These are phyloP conservation scores for Ustulina deusta DNA, from an alignment of 2,329 filamentous ascomycete species.

Conservation along the genomic window DNA sequence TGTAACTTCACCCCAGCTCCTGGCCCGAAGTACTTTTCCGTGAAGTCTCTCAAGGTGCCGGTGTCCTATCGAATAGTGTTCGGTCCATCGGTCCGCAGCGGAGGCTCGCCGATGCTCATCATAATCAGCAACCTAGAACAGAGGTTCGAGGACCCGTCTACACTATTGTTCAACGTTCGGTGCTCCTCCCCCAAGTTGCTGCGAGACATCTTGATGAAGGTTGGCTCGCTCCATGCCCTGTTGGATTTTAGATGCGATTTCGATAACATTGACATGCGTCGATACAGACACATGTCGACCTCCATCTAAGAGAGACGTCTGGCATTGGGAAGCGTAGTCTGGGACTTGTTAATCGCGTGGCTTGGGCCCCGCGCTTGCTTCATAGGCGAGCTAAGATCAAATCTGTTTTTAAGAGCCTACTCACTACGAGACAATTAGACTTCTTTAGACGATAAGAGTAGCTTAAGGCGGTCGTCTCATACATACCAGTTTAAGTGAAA, in stretches of 20 bases:
- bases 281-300: conserved; percentile 36
- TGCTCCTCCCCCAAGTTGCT: background rate
- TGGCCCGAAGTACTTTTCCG: conserved; percentile 22
- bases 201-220: conserved; percentile 26
- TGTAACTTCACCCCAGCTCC: conserved; percentile 13
- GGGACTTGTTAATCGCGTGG: background rate
- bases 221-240: conserved; percentile 20
- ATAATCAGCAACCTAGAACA: conserved; percentile 34
- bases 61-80: conserved; percentile 28
- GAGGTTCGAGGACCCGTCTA: conserved; percentile 34
- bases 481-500: conserved; percentile 39
- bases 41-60: conserved; percentile 30
- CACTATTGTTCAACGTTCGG: background rate
- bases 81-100: conserved; percentile 26
- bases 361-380: background rate
- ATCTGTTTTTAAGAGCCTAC: background rate
- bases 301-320: conserved; percentile 35
- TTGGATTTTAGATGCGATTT: conserved; percentile 25
- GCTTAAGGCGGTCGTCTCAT: background rate
- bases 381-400: background rate
- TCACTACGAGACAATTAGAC: conserved; percentile 25
- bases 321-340: conserved; percentile 37
- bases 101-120: conserved; percentile 37
- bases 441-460: background rate
- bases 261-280: conserved; percentile 35